Evolutionary conservation across 805 yeast genomes (phyloP).

Genomic region (Zygosaccharomyces rouxii): DNA sequence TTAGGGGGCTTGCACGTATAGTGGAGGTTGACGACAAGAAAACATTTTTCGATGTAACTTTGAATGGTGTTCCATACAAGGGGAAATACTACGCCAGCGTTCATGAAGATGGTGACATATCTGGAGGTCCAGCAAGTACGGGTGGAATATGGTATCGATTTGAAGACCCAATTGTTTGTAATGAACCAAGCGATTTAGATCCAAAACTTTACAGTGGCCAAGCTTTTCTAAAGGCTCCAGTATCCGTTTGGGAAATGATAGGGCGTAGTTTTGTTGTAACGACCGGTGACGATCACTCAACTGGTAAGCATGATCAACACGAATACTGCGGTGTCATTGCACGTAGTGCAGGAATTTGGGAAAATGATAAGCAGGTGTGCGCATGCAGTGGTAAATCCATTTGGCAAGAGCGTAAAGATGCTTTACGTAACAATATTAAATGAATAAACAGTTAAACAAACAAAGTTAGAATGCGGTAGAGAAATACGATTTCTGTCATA

Average conservation of each 20-base stretch:
- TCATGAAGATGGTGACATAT: slow-evolving; percentile 69
- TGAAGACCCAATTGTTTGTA: slow-evolving; percentile 30
- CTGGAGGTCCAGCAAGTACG: slow-evolving; percentile 63
- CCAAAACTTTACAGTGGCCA: slow-evolving; percentile 39
- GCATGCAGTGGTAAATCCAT: slow-evolving; percentile 92
- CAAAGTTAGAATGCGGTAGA: background rate
- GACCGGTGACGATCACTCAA: slow-evolving; percentile 15
- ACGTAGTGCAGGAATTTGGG: slow-evolving; percentile 96
- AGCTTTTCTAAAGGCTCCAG: slow-evolving; percentile 41
- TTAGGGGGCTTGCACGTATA: slow-evolving; percentile 82
- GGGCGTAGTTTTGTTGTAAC: slow-evolving; percentile 54
- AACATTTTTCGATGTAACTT: slow-evolving; percentile 70
- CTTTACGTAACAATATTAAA: slow-evolving; percentile 38
- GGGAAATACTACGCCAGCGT: slow-evolving; percentile 70
- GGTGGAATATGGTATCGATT: slow-evolving; percentile 48
- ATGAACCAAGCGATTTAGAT: slow-evolving; percentile 34
- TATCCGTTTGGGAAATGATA: slow-evolving; percentile 56
- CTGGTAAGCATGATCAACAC: slow-evolving; percentile 35
- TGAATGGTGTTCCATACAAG: slow-evolving; percentile 58
- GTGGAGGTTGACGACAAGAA: slow-evolving; percentile 55
- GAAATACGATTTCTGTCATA: background rate
- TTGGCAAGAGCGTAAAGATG: slow-evolving; percentile 91
- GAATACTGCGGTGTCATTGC: slow-evolving; percentile 84
- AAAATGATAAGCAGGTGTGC: slow-evolving; percentile 88
- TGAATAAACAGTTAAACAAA: slow-evolving; percentile 2